These are phyloP conservation scores for Trichoderma cornu-damae DNA, from an alignment of 2,329 filamentous ascomycete genomes.

Conservation along the genomic window DNA sequence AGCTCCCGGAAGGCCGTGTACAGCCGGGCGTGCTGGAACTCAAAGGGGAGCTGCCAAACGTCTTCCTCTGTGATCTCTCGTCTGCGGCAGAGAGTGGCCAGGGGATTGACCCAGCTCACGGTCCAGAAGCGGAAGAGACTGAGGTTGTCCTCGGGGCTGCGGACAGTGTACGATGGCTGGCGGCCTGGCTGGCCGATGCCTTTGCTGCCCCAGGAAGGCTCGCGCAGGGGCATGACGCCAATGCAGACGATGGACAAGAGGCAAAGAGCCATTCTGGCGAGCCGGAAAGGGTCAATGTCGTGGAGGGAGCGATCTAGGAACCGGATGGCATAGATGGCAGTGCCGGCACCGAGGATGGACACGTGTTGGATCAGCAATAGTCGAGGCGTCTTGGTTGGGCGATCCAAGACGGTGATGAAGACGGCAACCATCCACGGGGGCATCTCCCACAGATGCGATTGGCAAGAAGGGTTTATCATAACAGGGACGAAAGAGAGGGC, in stretches of 20 bases:
- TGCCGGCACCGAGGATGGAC: constrained; percentile 30
- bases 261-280: constrained; percentile 24
- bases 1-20: constrained; percentile 71
- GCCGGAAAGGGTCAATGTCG: constrained; percentile 24
- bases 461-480: constrained; percentile 27
- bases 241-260: constrained; percentile 31
- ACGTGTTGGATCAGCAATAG: constrained; percentile 38
- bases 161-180: constrained; percentile 39
- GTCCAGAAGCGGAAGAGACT: constrained; percentile 79
- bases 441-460: constrained; percentile 31
- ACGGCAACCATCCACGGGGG: constrained; percentile 37
- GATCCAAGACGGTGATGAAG: constrained; percentile 35
- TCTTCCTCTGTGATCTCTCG: constrained; percentile 70
- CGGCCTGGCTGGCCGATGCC: constrained; percentile 30
- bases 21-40: constrained; percentile 74
- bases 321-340: constrained; percentile 29
- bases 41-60: constrained; percentile 73
- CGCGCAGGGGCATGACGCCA: constrained; percentile 35
- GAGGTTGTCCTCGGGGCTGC: constrained; percentile 72
- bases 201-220: constrained; percentile 32
- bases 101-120: constrained; percentile 73
- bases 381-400: constrained; percentile 40
- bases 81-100: constrained; percentile 60
- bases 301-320: constrained; percentile 27
- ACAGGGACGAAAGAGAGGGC: constrained; percentile 31